Evolutionary conservation across 2,329 filamentous ascomycete genomes (phyloP).

Genomic region (Pyrenochaeta sp.): DNA sequence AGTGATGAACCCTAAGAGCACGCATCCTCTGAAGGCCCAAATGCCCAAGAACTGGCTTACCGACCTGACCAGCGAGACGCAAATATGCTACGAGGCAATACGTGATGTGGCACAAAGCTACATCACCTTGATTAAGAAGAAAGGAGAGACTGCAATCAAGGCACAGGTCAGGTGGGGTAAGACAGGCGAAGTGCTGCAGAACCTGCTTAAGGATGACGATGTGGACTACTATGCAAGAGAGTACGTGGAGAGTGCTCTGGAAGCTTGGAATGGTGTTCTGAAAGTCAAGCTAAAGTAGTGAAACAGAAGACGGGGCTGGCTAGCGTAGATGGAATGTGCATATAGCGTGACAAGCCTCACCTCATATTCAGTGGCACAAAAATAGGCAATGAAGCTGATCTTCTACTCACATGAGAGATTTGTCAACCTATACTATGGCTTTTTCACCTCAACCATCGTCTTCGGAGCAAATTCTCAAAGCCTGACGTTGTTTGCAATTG

Average conservation of each 20-base stretch:
- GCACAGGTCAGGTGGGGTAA: constrained; percentile 30
- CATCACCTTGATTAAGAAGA: constrained; percentile 29
- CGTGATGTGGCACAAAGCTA: constrained; percentile 20
- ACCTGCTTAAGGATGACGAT: constrained; percentile 32
- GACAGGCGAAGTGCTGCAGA: constrained; percentile 31
- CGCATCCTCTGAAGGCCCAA: constrained; percentile 19
- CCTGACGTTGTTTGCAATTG: too few relatives aligned
- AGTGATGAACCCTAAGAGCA: constrained; percentile 25
- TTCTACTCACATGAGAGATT: too few relatives aligned
- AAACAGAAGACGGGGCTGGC: not conserved
- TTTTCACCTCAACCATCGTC: too few relatives aligned
- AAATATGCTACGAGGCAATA: constrained; percentile 23
- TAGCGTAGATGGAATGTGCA: not conserved
- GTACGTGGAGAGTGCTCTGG: constrained; percentile 42
- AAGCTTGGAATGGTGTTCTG: constrained; percentile 40
- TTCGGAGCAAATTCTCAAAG: too few relatives aligned
- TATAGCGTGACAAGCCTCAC: too few relatives aligned
- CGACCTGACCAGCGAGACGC: constrained; percentile 15
- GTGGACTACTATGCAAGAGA: constrained; percentile 35
- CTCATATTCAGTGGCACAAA: too few relatives aligned
- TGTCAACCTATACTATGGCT: too few relatives aligned
- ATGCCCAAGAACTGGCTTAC: constrained; percentile 25
- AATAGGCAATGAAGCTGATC: too few relatives aligned
- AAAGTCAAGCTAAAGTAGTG: constrained; percentile 46
- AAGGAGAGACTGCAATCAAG: constrained; percentile 29